phyloP scores from a whole-genome alignment of 495 filamentous ascomycete genomes.

The Monascus purpureus region DNA sequence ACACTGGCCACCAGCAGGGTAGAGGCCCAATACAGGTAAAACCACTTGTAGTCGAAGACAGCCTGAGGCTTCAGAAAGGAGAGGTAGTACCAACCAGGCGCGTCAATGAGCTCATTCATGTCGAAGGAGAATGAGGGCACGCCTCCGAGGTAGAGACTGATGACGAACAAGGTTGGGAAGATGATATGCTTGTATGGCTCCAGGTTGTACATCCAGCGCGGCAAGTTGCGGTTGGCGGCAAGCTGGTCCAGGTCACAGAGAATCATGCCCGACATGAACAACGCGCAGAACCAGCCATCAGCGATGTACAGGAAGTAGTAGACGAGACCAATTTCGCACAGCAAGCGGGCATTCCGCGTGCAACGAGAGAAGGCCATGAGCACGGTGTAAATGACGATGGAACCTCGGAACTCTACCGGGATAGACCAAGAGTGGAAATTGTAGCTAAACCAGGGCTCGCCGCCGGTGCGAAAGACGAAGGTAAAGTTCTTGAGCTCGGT shows the following conservation, averaged over 20 bases:
- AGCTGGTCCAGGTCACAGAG: constrained; percentile 30
- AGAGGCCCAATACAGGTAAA: constrained; percentile 23
- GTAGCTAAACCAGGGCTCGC: constrained; percentile 33
- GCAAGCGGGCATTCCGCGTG: constrained; percentile 20
- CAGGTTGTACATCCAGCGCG: constrained; percentile 15
- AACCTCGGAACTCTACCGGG: constrained; percentile 34
- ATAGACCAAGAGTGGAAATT: constrained; percentile 38
- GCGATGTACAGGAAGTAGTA: constrained; percentile 21
- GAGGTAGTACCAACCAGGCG: constrained; percentile 12
- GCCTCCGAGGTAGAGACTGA: constrained; percentile 18
- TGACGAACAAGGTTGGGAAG: constrained; percentile 28
- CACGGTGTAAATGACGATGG: constrained; percentile 30
- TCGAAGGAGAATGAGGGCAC: constrained; percentile 8
- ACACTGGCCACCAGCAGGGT: constrained; percentile 20
- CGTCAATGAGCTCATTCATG: constrained; percentile 7
- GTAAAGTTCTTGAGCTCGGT: constrained; percentile 44
- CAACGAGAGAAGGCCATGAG: constrained; percentile 23
- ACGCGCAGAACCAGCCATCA: constrained; percentile 27
- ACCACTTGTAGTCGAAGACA: constrained; percentile 17
- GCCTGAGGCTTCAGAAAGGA: constrained; percentile 14
- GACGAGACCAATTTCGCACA: constrained; percentile 21
- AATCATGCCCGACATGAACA: constrained; percentile 33
- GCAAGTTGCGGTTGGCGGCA: constrained; percentile 9
- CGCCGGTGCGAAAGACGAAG: constrained; percentile 36
- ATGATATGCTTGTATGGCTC: constrained; percentile 27